phyloP scores from a whole-genome alignment of 352 stramenopile species.

The Phytopythium delawarense region DNA sequence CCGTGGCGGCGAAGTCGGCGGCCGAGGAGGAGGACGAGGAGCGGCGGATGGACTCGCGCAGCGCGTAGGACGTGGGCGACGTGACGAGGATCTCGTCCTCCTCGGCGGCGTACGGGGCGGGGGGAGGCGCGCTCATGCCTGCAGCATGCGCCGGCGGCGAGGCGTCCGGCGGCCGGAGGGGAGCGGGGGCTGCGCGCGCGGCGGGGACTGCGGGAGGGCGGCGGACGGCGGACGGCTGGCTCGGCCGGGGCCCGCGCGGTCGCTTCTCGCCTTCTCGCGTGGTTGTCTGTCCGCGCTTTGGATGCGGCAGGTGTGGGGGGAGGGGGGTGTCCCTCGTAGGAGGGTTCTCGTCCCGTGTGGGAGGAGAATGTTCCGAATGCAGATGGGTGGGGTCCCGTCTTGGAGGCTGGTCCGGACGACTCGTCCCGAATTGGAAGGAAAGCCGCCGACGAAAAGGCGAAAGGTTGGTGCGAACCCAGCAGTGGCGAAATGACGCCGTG shows the following conservation, averaged over 20 bases:
- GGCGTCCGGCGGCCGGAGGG: background rate
- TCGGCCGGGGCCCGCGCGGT: no score
- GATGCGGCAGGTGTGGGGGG: background rate
- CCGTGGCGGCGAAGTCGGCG: constrained; percentile 11
- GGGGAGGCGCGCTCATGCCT: constrained; percentile 6
- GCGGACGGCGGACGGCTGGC: no score
- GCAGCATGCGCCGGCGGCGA: background rate
- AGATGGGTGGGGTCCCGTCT: no score
- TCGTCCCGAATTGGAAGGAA: no score
- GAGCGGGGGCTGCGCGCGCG: background rate
- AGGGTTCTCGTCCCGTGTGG: no score
- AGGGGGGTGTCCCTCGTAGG: no score
- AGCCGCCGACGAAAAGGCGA: no score
- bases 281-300: constrained; percentile 4
- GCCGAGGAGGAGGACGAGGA: constrained; percentile 59
- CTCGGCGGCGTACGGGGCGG: constrained; percentile 19
- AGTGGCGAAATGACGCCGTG: no score
- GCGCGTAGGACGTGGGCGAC: constrained; percentile 73
- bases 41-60: constrained; percentile 73
- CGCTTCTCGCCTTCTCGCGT: constrained; percentile 4
- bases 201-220: no score
- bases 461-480: no score
- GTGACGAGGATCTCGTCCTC: constrained; percentile 78
- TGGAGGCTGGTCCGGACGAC: no score
- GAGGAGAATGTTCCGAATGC: no score